These are phyloP conservation scores for Yamadazyma pseudoaaseri DNA, from an alignment of 1,139 yeast genomes.

Conservation along the genomic window DNA sequence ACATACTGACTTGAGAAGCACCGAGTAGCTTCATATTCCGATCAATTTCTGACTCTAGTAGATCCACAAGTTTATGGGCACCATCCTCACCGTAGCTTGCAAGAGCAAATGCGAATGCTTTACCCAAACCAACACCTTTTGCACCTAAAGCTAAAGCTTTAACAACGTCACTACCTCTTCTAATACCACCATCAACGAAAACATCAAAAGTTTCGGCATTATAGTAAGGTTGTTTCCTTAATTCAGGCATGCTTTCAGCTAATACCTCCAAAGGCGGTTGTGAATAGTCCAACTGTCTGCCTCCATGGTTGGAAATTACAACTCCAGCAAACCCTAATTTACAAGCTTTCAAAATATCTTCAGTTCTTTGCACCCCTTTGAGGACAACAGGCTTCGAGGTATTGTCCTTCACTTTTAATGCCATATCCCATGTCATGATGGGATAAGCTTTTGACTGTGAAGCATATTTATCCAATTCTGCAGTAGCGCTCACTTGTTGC, in stretches of 20 bases:
- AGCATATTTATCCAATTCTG: conserved; percentile 8
- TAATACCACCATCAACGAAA: conserved; percentile 51
- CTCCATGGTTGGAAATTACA: conserved; percentile 54
- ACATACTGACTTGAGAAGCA: conserved; percentile 32
- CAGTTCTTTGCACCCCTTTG: conserved; percentile 51
- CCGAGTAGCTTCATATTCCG: conserved; percentile 47
- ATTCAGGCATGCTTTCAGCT: conserved; percentile 39
- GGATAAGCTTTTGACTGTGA: conserved; percentile 9
- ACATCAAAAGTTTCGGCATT: conserved; percentile 33
- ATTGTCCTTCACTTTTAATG: conserved; percentile 14
- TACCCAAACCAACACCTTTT: conserved; percentile 52
- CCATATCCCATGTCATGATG: conserved; percentile 18
- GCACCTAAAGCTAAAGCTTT: conserved; percentile 55
- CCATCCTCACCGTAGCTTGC: conserved; percentile 51
- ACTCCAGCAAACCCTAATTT: conserved; percentile 46
- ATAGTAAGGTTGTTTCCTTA: conserved; percentile 31
- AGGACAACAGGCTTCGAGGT: conserved; percentile 35
- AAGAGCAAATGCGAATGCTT: conserved; percentile 45
- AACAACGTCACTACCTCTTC: conserved; percentile 50
- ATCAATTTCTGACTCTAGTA: conserved; percentile 43
- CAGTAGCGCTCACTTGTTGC: conserved; percentile 9
- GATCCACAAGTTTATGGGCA: conserved; percentile 38
- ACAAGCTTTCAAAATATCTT: conserved; percentile 48
- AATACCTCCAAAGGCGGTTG: conserved; percentile 47
- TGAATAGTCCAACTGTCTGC: conserved; percentile 50